A percentile compares a stretch with the other conserved stretches of the same genome.
Evolutionary conservation across 805 yeast species (phyloP).

Genomic region (Kregervanrija delftensis): DNA sequence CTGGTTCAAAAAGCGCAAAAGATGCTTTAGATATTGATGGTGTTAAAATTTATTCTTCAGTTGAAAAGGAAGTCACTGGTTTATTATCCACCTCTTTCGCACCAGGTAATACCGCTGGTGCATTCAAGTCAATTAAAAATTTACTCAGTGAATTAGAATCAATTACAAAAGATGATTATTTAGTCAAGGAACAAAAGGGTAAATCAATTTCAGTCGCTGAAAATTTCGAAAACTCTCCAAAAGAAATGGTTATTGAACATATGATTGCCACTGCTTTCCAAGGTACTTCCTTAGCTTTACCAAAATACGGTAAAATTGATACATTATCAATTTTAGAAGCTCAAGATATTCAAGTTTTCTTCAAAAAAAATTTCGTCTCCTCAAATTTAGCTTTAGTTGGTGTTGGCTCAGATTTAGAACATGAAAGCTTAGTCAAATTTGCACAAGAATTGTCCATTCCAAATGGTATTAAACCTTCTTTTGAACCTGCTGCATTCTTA

Average conservation of each 20-base stretch:
- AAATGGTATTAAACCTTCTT: conserved; percentile 42
- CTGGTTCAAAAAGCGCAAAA: conserved; percentile 25
- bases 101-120: conserved; percentile 44
- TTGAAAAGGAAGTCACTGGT: conserved; percentile 62
- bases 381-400: conserved; percentile 62
- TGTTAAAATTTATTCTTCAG: conserved; percentile 45
- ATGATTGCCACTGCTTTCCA: conserved; percentile 81
- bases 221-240: conserved; percentile 49
- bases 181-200: conserved; percentile 29
- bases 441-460: conserved; percentile 47
- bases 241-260: conserved; percentile 60
- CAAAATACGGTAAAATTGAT: conserved; percentile 69
- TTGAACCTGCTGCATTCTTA: conserved; percentile 56
- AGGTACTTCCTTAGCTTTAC: conserved; percentile 73
- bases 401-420: conserved; percentile 58
- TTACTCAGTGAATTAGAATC: conserved; percentile 32
- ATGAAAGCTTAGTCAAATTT: conserved; percentile 61
- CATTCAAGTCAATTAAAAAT: conserved; percentile 45
- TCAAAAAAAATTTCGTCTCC: conserved; percentile 49
- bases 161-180: conserved; percentile 34
- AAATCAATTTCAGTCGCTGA: conserved; percentile 45
- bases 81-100: conserved; percentile 54
- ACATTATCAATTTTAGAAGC: conserved; percentile 50
- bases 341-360: conserved; percentile 51
- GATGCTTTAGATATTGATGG: conserved; percentile 41